Evolutionary conservation across 2,329 filamentous ascomycete genomes (phyloP).

Genomic region (Fusarium scirpi): DNA sequence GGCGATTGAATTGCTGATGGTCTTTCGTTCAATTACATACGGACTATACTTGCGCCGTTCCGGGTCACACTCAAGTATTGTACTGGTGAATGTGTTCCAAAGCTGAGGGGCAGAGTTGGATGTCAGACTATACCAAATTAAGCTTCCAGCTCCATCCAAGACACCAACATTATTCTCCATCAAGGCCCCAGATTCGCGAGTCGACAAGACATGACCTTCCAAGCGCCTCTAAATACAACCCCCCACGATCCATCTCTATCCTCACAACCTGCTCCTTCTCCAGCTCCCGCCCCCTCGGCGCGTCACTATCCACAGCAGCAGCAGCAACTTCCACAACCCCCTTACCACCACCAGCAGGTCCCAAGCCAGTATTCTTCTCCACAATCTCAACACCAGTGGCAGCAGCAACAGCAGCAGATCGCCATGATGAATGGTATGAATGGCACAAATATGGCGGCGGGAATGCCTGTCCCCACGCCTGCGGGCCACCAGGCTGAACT

Average conservation of each 20-base stretch:
- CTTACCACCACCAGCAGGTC: slow-evolving; percentile 33
- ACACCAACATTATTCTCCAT: slow-evolving; percentile 41
- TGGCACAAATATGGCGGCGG: slow-evolving; percentile 60
- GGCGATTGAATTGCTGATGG: neutral
- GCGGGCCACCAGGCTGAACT: slow-evolving; percentile 76
- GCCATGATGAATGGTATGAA: slow-evolving; percentile 63
- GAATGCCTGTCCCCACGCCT: slow-evolving; percentile 68
- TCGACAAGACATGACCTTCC: slow-evolving; percentile 52
- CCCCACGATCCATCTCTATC: slow-evolving; percentile 44
- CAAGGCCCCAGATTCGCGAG: slow-evolving; percentile 38
- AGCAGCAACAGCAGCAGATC: slow-evolving; percentile 44
- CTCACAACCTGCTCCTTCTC: slow-evolving; percentile 27
- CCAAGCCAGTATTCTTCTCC: slow-evolving; percentile 33
- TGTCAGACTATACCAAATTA: slow-evolving; percentile 45
- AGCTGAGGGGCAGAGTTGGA: slow-evolving; percentile 4
- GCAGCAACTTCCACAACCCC: slow-evolving; percentile 26
- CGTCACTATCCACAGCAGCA: slow-evolving; percentile 49
- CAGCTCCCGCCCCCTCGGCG: slow-evolving; percentile 28
- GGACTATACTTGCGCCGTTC: neutral
- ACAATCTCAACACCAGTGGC: slow-evolving; percentile 43
- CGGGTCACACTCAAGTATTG: neutral
- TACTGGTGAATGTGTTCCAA: slow-evolving; percentile 3
- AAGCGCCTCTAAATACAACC: slow-evolving; percentile 8
- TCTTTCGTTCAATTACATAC: neutral
- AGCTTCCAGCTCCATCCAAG: slow-evolving; percentile 42